Base-by-base conservation (phyloP, 805 yeast genomes). In the Candida nitratophila region DNA sequence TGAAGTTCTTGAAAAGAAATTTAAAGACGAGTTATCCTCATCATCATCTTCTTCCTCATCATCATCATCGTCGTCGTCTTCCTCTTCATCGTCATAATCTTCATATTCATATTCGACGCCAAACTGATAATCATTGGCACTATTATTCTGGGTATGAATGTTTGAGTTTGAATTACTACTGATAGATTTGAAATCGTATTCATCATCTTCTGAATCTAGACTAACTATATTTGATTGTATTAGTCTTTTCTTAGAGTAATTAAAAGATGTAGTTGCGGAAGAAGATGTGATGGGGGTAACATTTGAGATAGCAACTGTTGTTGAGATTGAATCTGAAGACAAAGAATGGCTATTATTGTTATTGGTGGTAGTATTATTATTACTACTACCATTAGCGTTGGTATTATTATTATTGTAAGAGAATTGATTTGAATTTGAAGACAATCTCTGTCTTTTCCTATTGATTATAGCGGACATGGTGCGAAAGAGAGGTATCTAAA, bases 161-260 rank as follows among this genome's bases (percentile, higher is more conserved):
- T 17, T 20, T 9, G 15, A 29, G 11, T 40, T 29, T 16, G 42
- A 40, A 17, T 45, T 44, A 33, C 44, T 42, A 42, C n/a, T n/a
- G n/a, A n/a, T n/a, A n/a, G n/a, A n/a, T n/a, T n/a, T n/a, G n/a
- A n/a, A n/a, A n/a, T n/a, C n/a, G n/a, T 64, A 63, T 22, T 62
- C 61, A 16, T 68, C 72, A 22, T 68, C 66, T 39, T 70, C 75
- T 0, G 74, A 70, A 42, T 68, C 74, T 39, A 70, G 48, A 33
- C 65, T 59, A 30, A 69, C 61, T 3, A 69, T 57, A 47, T 67
- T 67, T 35, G 50, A 41, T 44, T 40, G 40, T 15, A 9, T 30
- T 30, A 37, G 29, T 40, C 33, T 30, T 30, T 30, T 30, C 6
- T 30, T 30, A 14, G 16, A 30, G 14, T 12, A 8, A n/a, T 30